phyloP scores from a whole-genome alignment of 371 early-diverging fungal species.

The Zychaea mexicana region DNA sequence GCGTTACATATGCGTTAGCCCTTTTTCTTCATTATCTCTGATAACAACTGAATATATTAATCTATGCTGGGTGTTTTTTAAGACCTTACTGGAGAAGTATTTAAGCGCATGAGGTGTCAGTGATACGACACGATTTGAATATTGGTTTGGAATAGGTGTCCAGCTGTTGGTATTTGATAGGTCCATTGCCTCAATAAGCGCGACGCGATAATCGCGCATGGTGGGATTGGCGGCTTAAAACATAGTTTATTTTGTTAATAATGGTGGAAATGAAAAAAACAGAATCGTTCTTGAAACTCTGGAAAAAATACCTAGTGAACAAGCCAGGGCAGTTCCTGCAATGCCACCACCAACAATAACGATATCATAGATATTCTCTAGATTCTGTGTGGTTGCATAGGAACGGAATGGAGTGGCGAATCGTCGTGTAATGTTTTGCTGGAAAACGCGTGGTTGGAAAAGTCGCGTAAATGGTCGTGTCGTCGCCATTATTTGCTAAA shows the following conservation, averaged over 20 bases:
- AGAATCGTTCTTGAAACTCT: too few species aligned
- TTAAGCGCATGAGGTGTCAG: constrained; percentile 61
- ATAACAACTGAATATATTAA: too few species aligned
- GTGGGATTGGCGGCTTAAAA: constrained; percentile 55
- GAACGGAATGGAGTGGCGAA: neutral
- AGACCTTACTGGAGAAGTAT: constrained; percentile 52
- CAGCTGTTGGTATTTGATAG: constrained; percentile 51
- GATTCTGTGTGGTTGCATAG: constrained; percentile 23
- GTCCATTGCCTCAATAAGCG: constrained; percentile 79
- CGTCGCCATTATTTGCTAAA: neutral
- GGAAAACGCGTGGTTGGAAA: neutral
- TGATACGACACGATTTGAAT: constrained; percentile 78
- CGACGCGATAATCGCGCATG: constrained; percentile 58
- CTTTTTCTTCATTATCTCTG: too few species aligned
- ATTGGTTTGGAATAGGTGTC: constrained; percentile 49
- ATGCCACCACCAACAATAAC: constrained; percentile 96
- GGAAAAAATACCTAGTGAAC: constrained; percentile 83
- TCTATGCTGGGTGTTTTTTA: too few species aligned
- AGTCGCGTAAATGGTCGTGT: neutral
- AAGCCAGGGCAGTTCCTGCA: constrained; percentile 85
- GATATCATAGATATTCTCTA: constrained; percentile 65
- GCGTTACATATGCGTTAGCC: neutral
- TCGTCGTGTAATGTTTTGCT: neutral
- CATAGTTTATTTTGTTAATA: constrained; percentile 19
- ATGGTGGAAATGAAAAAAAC: too few species aligned